Evolutionary conservation across 352 stramenopile species (phyloP).

Genomic region (Thraustotheca clavata): DNA sequence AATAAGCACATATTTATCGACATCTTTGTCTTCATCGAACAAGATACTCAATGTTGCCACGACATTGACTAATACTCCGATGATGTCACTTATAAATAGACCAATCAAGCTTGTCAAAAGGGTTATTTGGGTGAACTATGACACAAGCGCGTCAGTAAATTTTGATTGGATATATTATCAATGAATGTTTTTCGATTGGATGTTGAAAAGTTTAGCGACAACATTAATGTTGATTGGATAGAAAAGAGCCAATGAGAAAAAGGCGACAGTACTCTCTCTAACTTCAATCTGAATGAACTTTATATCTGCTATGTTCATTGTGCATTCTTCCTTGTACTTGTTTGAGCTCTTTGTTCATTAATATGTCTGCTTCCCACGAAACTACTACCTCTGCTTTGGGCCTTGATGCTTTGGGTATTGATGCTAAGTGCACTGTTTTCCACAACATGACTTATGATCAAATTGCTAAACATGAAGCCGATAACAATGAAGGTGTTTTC

Average conservation of each 20-base stretch:
- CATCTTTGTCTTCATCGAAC: not conserved
- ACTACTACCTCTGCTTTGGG: constrained; percentile 41
- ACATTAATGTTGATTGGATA: not conserved
- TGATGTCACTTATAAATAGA: not conserved
- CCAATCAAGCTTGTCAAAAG: not conserved
- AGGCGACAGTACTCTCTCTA: not conserved
- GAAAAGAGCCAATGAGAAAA: not conserved
- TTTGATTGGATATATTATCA: not conserved
- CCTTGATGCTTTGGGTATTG: constrained; percentile 36
- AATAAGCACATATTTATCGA: not conserved
- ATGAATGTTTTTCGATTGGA: not conserved
- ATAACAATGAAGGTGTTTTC: constrained; percentile 45
- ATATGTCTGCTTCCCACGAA: constrained; percentile 33
- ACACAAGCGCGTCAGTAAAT: not conserved
- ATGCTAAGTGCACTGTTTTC: constrained; percentile 33
- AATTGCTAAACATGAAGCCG: constrained; percentile 36
- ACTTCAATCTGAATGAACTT: not conserved
- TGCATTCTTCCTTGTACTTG: not conserved
- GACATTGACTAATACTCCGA: not conserved
- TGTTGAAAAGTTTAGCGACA: not conserved
- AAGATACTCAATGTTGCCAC: not conserved
- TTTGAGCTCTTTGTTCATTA: too few species aligned
- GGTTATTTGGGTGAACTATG: not conserved
- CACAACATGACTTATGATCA: constrained; percentile 48
- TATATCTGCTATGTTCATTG: not conserved